These are phyloP conservation scores for Xylaria sp. DNA, from an alignment of 2,329 filamentous ascomycete genomes.

Conservation along the genomic window DNA sequence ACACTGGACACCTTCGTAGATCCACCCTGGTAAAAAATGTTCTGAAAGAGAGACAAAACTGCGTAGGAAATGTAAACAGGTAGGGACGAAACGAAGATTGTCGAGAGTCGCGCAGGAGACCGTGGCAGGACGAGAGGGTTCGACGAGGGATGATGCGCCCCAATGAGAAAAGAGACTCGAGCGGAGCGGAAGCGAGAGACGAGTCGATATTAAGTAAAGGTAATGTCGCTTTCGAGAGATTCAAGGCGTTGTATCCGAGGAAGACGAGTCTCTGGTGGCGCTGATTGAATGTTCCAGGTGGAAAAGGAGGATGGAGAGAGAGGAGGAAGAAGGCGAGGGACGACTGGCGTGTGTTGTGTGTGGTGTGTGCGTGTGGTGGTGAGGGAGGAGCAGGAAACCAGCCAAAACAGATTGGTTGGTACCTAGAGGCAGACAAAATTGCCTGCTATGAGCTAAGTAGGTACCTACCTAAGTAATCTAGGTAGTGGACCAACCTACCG, in stretches of 20 bases:
- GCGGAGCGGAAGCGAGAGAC: conserved; percentile 39
- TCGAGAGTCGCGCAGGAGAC: conserved; percentile 42
- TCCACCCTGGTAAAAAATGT: conserved; percentile 34
- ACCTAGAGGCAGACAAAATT: conserved; percentile 35
- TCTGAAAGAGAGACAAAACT: conserved; percentile 32
- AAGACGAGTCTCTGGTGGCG: conserved; percentile 37
- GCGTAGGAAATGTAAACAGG: conserved; percentile 35
- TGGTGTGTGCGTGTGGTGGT: conserved; percentile 35
- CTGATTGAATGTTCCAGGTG: conserved; percentile 41
- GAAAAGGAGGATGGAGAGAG: conserved; percentile 43
- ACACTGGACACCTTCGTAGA: conserved; percentile 32
- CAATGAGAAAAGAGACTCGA: conserved; percentile 44
- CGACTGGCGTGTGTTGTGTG: conserved; percentile 32
- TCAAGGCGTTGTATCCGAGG: conserved; percentile 40
- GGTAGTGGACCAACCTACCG: conserved; percentile 27
- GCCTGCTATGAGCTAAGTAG: conserved; percentile 31
- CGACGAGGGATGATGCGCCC: conserved; percentile 47
- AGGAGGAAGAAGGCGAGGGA: conserved; percentile 39
- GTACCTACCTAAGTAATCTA: conserved; percentile 3
- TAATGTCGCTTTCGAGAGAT: conserved; percentile 40
- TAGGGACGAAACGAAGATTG: conserved; percentile 31
- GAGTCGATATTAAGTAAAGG: conserved; percentile 42
- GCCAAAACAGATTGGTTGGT: conserved; percentile 42
- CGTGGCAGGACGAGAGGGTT: conserved; percentile 39
- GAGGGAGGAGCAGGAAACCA: conserved; percentile 45